phyloP scores from a whole-genome alignment of 805 yeast species.

The Candida montana region DNA sequence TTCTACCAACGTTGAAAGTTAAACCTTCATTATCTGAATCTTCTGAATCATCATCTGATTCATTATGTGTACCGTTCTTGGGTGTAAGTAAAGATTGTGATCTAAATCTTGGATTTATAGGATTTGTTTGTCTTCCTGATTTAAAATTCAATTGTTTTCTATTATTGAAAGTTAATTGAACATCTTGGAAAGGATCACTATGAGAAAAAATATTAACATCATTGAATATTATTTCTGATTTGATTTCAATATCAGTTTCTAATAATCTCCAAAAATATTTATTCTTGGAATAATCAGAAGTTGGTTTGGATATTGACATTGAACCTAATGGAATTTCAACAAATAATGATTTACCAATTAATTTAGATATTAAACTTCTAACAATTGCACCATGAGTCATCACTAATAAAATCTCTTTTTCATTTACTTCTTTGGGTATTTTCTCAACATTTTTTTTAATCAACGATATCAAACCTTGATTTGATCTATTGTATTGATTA shows the following conservation, averaged over 20 bases:
- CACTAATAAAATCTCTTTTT: constrained; percentile 29
- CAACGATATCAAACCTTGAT: constrained; percentile 29
- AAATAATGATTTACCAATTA: constrained; percentile 33
- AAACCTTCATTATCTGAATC: constrained; percentile 24
- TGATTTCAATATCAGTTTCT: constrained; percentile 24
- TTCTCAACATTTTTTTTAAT: constrained; percentile 21
- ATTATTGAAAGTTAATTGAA: constrained; percentile 21
- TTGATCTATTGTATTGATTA: constrained; percentile 33
- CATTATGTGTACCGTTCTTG: constrained; percentile 3
- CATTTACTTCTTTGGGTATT: constrained; percentile 10
- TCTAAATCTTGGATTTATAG: constrained; percentile 15
- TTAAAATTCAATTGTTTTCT: constrained; percentile 19
- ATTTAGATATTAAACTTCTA: constrained; percentile 33
- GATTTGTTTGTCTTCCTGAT: constrained; percentile 12
- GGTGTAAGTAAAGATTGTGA: constrained; percentile 21
- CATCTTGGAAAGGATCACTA: constrained; percentile 22
- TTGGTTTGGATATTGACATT: constrained; percentile 21
- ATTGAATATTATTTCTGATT: constrained; percentile 6
- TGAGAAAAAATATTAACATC: constrained; percentile 17
- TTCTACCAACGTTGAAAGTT: constrained; percentile 18
- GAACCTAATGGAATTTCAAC: constrained; percentile 37
- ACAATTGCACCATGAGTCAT: constrained; percentile 42
- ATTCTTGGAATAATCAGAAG: constrained; percentile 1
- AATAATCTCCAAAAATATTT: constrained; percentile 19
- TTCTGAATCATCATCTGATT: constrained; percentile 11